Base-by-base conservation (phyloP, 2,329 filamentous ascomycete genomes). In the Alternaria triticina region DNA sequence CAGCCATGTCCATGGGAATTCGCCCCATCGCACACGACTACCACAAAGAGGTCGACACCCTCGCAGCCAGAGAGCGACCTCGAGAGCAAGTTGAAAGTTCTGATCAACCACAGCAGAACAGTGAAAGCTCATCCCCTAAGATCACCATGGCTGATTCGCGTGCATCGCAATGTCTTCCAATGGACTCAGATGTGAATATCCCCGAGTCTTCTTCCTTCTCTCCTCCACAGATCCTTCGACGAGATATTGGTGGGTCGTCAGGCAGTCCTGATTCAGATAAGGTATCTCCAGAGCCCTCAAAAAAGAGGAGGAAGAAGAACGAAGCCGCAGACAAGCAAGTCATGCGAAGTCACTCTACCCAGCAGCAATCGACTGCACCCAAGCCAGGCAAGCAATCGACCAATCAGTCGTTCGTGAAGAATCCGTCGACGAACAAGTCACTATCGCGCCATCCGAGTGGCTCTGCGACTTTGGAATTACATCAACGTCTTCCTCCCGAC, bases 401-500 rank as follows among this genome's bases (percentile, higher is more conserved):
- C 3, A 1, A 12, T 9, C 17, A 28, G n/a, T 23, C 54, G 23
- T 5, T n/a, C 15, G 10, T 12, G 17, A 25, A 22, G 30, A 6
- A 12, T 10, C 10, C 10, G 46, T 54, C 13, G 6, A 12, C 13
- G 4, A 1, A 43, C 6, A 25, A 36, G 5, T 4, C 51, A 49
- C 12, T 13, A 17, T 25, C 22, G 20, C 46, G 17, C 11, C 63
- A 71, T 51, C 64, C 63, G 4, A 69, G 69, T 50, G 59, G 63
- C 2, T 72, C 72, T 1, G 67, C 12, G 23, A 73, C 64, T 7
- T 65, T 73, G 1, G 72, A 71, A 28, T 15, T 17, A 1, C 59
- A 72, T 52, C 71, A 76, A 33, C 25, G 43, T 1, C 60, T 76
- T 13, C 74, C 74, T 1, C 55, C 64, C 0, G n/a, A 54, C 12